Evolutionary conservation across 306 rosid species (phyloP).

Genomic region (Quillaja saponaria): DNA sequence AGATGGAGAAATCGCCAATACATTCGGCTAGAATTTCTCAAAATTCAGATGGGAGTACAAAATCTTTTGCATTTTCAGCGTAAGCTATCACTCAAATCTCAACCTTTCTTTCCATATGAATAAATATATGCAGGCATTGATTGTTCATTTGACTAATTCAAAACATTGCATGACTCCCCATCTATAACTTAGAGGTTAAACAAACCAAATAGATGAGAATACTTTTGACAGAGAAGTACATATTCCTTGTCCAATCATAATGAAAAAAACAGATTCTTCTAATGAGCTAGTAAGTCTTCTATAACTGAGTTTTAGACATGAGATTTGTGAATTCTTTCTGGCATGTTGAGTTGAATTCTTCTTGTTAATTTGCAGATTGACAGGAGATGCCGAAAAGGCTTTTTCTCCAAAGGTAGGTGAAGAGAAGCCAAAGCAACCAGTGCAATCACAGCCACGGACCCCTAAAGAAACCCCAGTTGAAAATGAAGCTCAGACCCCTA

Average conservation of each 20-base stretch:
- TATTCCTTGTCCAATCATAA: too few relatives aligned
- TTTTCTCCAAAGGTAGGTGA: slow-evolving; percentile 29
- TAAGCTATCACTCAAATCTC: slow-evolving; percentile 34
- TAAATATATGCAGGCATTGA: slow-evolving; percentile 1
- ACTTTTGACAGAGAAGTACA: too few relatives aligned
- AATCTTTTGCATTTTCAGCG: slow-evolving; percentile 73
- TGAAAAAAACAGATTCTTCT: too few relatives aligned
- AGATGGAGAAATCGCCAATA: neutral
- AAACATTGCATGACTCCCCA: neutral
- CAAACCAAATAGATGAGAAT: too few relatives aligned
- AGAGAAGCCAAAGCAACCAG: slow-evolving; percentile 26
- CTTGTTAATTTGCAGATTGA: slow-evolving; percentile 41
- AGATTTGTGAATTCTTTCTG: neutral
- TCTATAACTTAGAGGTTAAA: too few relatives aligned
- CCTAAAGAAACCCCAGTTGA: slow-evolving; percentile 21
- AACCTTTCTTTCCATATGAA: neutral
- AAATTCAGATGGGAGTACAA: slow-evolving; percentile 45
- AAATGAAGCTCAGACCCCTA: slow-evolving; percentile 22
- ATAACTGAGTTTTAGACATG: neutral
- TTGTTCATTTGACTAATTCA: neutral
- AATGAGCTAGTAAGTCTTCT: too few relatives aligned
- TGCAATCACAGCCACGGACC: slow-evolving; percentile 8
- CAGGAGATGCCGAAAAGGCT: slow-evolving; percentile 47
- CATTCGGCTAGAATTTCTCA: slow-evolving; percentile 35
- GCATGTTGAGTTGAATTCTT: slow-evolving; percentile 27